Percentiles rank a stretch among this genome's conserved stretches.
phyloP scores from a whole-genome alignment of 352 stramenopile genomes.

The Globisporangium emineosum region DNA sequence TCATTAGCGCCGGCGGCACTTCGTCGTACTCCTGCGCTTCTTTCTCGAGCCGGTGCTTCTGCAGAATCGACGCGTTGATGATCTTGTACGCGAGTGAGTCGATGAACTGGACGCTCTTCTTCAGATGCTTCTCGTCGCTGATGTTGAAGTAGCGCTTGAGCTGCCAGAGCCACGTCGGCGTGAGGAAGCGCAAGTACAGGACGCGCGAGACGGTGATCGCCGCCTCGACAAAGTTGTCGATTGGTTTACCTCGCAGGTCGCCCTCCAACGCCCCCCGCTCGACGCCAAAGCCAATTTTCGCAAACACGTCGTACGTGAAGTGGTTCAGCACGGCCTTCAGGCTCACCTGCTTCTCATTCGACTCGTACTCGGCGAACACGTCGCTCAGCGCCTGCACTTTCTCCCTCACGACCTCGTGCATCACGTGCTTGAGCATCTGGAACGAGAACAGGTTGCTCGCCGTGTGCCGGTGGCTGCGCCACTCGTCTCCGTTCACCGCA shows the following conservation, averaged over 20 bases:
- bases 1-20: neutral
- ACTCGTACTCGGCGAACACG: slow-evolving; percentile 19
- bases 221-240: slow-evolving; percentile 1
- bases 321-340: slow-evolving; percentile 48
- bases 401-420: slow-evolving; percentile 30
- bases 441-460: slow-evolving; percentile 84
- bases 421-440: slow-evolving; percentile 41
- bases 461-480: slow-evolving; percentile 64
- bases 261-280: slow-evolving; percentile 16
- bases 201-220: too few species aligned
- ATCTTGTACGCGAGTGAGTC: neutral
- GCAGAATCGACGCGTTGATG: slow-evolving; percentile 4
- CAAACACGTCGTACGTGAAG: slow-evolving; percentile 72
- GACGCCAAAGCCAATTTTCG: slow-evolving; percentile 65
- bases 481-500: slow-evolving; percentile 45
- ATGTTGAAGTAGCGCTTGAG: too few species aligned
- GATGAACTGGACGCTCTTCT: slow-evolving; percentile 1
- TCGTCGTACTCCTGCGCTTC: neutral
- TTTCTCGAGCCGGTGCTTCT: neutral
- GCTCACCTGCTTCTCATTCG: slow-evolving; percentile 13
- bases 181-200: too few species aligned
- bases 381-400: slow-evolving; percentile 28
- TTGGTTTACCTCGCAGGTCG: neutral
- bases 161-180: too few species aligned
- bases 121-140: neutral